Percentiles rank a stretch among this genome's conserved stretches.
Evolutionary conservation across 2,329 filamentous ascomycete species (phyloP).

Genomic region (Penicillium brevicompactum): DNA sequence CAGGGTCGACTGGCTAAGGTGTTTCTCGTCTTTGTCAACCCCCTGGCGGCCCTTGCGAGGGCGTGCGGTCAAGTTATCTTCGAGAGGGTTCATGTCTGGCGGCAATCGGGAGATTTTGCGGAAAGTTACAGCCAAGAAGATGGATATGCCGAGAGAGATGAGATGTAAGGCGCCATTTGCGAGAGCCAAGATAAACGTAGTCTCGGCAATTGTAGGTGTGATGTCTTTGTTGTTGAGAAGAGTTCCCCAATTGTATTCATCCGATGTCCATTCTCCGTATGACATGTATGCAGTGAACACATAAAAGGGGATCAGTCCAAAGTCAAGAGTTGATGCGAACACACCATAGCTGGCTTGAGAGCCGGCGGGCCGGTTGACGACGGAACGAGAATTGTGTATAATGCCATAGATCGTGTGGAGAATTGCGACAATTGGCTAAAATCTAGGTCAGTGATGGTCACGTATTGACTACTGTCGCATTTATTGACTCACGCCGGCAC

Average conservation of each 20-base stretch:
- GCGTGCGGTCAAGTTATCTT: slow-evolving; percentile 76
- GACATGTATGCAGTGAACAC: slow-evolving; percentile 60
- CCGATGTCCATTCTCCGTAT: slow-evolving; percentile 51
- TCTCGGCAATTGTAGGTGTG: slow-evolving; percentile 63
- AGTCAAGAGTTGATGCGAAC: slow-evolving; percentile 75
- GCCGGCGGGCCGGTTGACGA: slow-evolving; percentile 70
- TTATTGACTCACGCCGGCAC: slow-evolving; percentile 66
- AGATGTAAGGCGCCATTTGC: slow-evolving; percentile 68
- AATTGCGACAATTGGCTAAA: slow-evolving; percentile 73
- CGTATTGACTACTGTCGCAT: not conserved
- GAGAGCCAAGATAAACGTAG: slow-evolving; percentile 69
- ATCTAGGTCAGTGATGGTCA: slow-evolving; percentile 5
- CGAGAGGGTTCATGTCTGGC: slow-evolving; percentile 93
- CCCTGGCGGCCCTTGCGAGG: slow-evolving; percentile 72
- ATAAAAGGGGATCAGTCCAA: slow-evolving; percentile 65
- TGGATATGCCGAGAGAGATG: slow-evolving; percentile 68
- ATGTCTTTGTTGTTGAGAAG: slow-evolving; percentile 61
- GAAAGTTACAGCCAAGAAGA: slow-evolving; percentile 79
- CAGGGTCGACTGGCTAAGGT: slow-evolving; percentile 56
- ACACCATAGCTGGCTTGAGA: slow-evolving; percentile 88
- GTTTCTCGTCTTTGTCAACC: slow-evolving; percentile 64
- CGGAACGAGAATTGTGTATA: slow-evolving; percentile 74
- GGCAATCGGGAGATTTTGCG: slow-evolving; percentile 78
- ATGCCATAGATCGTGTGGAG: slow-evolving; percentile 75
- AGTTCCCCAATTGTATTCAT: slow-evolving; percentile 64